Base-by-base conservation (phyloP, 2,329 filamentous ascomycete genomes). In the Cladosporium sp. region DNA sequence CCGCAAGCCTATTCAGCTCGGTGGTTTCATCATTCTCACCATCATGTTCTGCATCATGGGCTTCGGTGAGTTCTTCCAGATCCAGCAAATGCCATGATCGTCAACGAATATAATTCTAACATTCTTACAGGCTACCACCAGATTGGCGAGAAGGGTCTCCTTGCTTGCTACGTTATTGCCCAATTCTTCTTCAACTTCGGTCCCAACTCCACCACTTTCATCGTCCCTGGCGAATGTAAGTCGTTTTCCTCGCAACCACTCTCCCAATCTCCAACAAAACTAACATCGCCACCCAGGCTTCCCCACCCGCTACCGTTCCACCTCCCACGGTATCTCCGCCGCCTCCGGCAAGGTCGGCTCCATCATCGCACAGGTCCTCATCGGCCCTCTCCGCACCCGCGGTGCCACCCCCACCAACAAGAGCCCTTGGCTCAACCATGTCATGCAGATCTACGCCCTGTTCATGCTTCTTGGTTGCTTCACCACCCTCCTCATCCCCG, bases 391-490 rank as follows among this genome's bases (percentile, higher is more conserved):
- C 63, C 74, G 77, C 37, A 82, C 80, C 17, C 80, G 81, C 34
- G 87, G 85, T 25, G 73, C 77, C 0, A 74, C 76, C 7, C 72
- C 76, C 15, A 83, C 82, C 60, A 74, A 77, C 19, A 81, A 81
- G 0, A 78, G 73, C 1, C 88, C 87, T 1, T 88, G 87, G 82
- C 80, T 92, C 56, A 82, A 89, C 71, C 85, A 88, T 59, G 82
- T 92, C 38, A 86, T 93, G 77, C 81, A 90, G 70, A 88, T 92
- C 38, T 92, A 90, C 72, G 88, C 88, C 0, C 78, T 90, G 9
- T 92, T 93, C 78, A 92, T 92, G 89, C 78, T 92, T 5, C 81
- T 82, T 54, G 90, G 90, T 37, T 82, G 84, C 49, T 73, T 90
- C 49, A 84, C 84, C 2, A 86, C 86, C 1, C 76, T 92, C 3